phyloP scores from a whole-genome alignment of 192 early-diverging fungal species.

The Entomortierella beljakovae region DNA sequence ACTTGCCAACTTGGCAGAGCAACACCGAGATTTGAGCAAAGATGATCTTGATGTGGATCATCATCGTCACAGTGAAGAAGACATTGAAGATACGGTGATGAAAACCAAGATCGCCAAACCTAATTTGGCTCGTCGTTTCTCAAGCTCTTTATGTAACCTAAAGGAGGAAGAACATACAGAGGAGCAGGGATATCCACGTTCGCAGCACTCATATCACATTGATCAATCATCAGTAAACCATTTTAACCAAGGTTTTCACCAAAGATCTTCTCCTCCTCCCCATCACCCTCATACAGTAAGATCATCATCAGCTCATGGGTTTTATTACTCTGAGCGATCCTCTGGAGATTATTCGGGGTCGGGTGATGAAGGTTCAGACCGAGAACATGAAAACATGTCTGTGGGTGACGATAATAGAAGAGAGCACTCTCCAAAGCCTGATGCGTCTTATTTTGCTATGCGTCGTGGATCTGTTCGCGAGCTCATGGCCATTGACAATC shows the following conservation, averaged over 20 bases:
- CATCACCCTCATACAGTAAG: neutral
- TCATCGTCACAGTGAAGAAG: neutral
- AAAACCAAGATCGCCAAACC: constrained; percentile 13
- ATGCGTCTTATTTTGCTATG: constrained; percentile 21
- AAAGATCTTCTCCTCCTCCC: neutral
- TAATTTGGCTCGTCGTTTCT: constrained; percentile 23
- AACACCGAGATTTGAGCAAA: constrained; percentile 33
- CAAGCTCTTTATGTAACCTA: constrained; percentile 20
- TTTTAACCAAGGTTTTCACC: neutral
- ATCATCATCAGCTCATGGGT: neutral
- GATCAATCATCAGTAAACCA: constrained; percentile 3
- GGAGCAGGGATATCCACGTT: neutral
- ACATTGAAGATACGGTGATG: constrained; percentile 20
- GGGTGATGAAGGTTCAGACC: constrained; percentile 21
- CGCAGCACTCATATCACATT: constrained; percentile 16
- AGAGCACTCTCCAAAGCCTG: constrained; percentile 10
- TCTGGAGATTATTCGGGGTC: constrained; percentile 24
- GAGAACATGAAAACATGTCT: constrained; percentile 3
- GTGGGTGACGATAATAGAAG: constrained; percentile 2
- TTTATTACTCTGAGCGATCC: constrained; percentile 17
- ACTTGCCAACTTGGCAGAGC: constrained; percentile 40
- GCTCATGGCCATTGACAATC: constrained; percentile 45
- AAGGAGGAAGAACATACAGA: constrained; percentile 39
- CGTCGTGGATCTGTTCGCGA: constrained; percentile 48
- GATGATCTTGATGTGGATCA: constrained; percentile 3